Evolutionary conservation across 225 moss, liverwort and hornwort genomes (phyloP).

Genomic region (Pseudisothecium myosuroides): DNA sequence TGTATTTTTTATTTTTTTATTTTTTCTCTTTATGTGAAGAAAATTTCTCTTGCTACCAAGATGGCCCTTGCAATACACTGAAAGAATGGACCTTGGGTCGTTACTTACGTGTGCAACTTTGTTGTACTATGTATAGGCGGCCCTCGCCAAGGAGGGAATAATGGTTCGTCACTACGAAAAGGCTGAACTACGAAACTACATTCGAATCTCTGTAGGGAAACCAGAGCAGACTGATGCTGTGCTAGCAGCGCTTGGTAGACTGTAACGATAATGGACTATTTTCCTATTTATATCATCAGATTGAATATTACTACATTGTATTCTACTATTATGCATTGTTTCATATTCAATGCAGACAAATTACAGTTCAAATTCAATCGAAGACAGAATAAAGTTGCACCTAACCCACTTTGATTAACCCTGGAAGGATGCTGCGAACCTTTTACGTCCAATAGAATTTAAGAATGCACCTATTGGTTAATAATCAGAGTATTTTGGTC

Average conservation of each 20-base stretch:
- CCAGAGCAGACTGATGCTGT: slow-evolving; percentile 82
- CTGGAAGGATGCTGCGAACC: not conserved
- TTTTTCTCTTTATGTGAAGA: not conserved
- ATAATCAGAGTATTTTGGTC: not conserved
- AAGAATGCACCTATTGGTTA: too few species aligned
- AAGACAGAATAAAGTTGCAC: not conserved
- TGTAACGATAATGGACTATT: not conserved
- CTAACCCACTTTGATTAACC: not conserved
- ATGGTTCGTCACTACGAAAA: slow-evolving; percentile 98
- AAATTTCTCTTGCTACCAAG: not conserved
- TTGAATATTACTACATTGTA: not conserved
- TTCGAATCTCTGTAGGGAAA: slow-evolving; percentile 89
- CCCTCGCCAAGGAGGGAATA: slow-evolving; percentile 70
- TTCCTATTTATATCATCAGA: not conserved
- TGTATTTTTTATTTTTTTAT: not conserved
- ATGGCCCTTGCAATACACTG: not conserved
- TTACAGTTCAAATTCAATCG: not conserved
- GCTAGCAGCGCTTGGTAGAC: slow-evolving; percentile 39
- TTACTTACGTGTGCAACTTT: not conserved
- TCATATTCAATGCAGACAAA: not conserved
- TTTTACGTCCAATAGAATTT: not conserved
- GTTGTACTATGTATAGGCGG: slow-evolving; percentile 18
- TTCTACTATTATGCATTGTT: not conserved
- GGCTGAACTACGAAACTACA: slow-evolving; percentile 72
- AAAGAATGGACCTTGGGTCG: not conserved